A percentile compares a stretch with the other conserved stretches of the same genome.
These are phyloP conservation scores for Coelastrella sp. DNA, from an alignment of 139 green algal genomes.

Conservation along the genomic window DNA sequence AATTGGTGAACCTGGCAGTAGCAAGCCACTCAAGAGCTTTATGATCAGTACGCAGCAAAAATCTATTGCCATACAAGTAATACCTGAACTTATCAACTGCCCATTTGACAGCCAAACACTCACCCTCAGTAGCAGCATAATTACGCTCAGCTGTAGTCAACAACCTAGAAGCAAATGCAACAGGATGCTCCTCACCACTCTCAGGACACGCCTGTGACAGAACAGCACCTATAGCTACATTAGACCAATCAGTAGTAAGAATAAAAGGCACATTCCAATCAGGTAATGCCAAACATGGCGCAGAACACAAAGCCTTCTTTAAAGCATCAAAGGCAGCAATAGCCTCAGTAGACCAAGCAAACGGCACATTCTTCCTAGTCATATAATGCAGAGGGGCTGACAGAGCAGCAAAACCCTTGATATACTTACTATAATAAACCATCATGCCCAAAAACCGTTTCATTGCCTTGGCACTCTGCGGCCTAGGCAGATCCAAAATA, in stretches of 20 bases:
- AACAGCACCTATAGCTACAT: conserved; percentile 44
- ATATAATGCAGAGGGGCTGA: conserved; percentile 1
- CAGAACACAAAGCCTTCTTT: conserved; percentile 41
- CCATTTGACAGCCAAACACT: conserved; percentile 48
- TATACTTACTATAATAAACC: conserved; percentile 40
- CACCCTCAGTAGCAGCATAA: conserved; percentile 50
- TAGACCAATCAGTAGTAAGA: conserved; percentile 53
- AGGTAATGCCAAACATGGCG: conserved; percentile 28
- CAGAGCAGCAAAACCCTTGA: conserved; percentile 41
- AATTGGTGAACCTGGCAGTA: conserved; percentile 45
- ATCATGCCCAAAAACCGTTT: conserved; percentile 44
- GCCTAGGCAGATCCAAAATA: conserved; percentile 41
- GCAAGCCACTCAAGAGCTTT: conserved; percentile 45
- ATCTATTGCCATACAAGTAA: conserved; percentile 43
- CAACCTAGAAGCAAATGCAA: conserved; percentile 30
- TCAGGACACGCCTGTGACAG: conserved; percentile 19
- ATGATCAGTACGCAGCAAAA: conserved; percentile 44
- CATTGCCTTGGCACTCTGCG: conserved; percentile 3
- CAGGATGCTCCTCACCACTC: conserved; percentile 24
- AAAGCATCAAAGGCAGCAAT: conserved; percentile 40
- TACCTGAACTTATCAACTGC: conserved; percentile 40
- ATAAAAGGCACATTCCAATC: conserved; percentile 38
- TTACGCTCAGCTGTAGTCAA: conserved; percentile 38
- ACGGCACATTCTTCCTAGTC: background rate
- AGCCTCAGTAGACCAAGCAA: conserved; percentile 40